Evolutionary conservation across 176 grass and related monocot genomes (phyloP).

Genomic region (Guadua angustifolia): DNA sequence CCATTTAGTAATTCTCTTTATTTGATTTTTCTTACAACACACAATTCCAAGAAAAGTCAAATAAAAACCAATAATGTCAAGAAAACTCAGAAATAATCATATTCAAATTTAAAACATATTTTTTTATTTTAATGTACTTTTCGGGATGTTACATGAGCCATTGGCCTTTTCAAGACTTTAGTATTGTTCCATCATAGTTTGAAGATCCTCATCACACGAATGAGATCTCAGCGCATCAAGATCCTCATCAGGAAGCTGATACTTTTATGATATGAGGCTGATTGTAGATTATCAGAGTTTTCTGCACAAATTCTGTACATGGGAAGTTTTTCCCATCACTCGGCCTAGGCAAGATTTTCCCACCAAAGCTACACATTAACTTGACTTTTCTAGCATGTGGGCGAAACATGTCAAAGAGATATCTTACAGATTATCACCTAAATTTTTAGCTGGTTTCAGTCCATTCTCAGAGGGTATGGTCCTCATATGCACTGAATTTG

Average conservation of each 20-base stretch:
- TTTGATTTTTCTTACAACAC: too few relatives aligned
- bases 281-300: conserved; percentile 68
- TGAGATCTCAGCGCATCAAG: conserved; percentile 92
- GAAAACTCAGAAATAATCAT: too few relatives aligned
- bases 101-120: too few relatives aligned
- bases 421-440: conserved; percentile 48
- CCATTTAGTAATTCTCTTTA: too few relatives aligned
- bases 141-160: too few relatives aligned
- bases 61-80: too few relatives aligned
- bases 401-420: conserved; percentile 43
- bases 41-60: too few relatives aligned
- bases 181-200: conserved; percentile 98
- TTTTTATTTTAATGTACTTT: too few relatives aligned
- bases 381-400: conserved; percentile 71
- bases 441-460: conserved; percentile 38
- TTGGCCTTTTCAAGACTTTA: conserved; percentile 71
- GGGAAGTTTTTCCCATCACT: conserved; percentile 75
- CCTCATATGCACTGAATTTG: conserved; percentile 20
- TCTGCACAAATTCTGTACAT: conserved; percentile 70
- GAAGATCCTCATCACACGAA: conserved; percentile 86
- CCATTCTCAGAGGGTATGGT: conserved; percentile 44
- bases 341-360: conserved; percentile 89
- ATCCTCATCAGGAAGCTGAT: conserved; percentile 96
- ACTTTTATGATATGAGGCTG: conserved; percentile 93
- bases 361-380: conserved; percentile 96